Evolutionary conservation across 2,329 filamentous ascomycete genomes (phyloP), one percentile per base, ranked within the genome.

Genomic region (Talaromyces piceae): DNA sequence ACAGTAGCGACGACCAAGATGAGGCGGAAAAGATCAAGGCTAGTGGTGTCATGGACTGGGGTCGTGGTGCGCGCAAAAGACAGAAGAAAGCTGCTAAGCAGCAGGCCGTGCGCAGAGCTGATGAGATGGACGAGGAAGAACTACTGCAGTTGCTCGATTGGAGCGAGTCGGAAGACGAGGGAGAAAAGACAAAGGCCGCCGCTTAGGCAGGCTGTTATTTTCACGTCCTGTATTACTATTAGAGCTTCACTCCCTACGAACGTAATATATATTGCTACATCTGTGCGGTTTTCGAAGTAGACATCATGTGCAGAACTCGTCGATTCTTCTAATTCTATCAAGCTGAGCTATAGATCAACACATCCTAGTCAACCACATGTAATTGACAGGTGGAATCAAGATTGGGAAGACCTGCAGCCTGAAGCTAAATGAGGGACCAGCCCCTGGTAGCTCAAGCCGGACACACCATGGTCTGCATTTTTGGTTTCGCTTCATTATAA

Each of bases 71-170:
- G 23, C 74, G 83, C 58, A 77, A 79, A 63, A 77, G 83, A 59
- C 83, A 87, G 71, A 75, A 82, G 58, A 74, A 77, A 54, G 75
- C 83, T 67, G 72, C 83, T 67, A 81, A 80, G 72, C 76, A 81
- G 63, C 64, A 73, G 30, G 75, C 81, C 57, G 82, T 86, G 57
- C 74, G 80, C 70, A 67, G 70, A 58, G 74, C 80, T 61, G 83
- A 82, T 57, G 79, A 82, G 53, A 78, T 85, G 56, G 81, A 83
- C 58, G 83, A 87, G 65, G 83, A 84, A 73, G 84, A 88, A 62
- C 85, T 89, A 58, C 77, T 81, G 60, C 82, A 88, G 67, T 81
- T 83, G 59, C 66, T 88, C 63, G 74, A 77, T 22, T 56, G 53
- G 74, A 80, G 58, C 77, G 55, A 61, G 27, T 49, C 52, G 18